Conservation (phyloP, 768 basidiomycete genomes). For the Collybiopsis confluens region DNA sequence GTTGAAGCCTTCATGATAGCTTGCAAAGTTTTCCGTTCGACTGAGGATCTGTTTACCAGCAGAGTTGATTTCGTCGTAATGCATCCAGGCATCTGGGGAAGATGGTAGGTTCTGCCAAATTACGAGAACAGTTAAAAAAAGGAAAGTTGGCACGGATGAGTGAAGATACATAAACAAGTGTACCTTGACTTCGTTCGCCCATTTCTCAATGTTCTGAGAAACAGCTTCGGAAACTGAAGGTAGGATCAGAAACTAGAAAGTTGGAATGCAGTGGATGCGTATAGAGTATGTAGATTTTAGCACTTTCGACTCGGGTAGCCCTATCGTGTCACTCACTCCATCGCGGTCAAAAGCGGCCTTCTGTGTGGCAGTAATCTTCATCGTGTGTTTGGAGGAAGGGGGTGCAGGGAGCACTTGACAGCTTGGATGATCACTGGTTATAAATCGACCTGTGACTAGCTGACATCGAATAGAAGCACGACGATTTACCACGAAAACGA, state of each 20-base stretch:
- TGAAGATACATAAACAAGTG: not conserved
- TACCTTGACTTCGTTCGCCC: conserved; percentile 14
- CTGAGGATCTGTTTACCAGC: conserved; percentile 6
- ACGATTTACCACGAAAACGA: no score
- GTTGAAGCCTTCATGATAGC: conserved; percentile 12
- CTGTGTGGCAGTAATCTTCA: not conserved
- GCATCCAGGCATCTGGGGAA: conserved; percentile 12
- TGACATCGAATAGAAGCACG: no score
- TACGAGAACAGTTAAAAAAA: not conserved
- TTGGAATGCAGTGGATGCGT: no score
- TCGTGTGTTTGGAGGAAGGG: not conserved
- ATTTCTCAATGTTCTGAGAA: conserved; percentile 6
- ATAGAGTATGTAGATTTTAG: no score
- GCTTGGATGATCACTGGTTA: no score
- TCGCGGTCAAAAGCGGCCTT: not conserved
- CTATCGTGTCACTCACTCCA: not conserved
- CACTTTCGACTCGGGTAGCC: no score
- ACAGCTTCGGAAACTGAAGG: conserved; percentile 3
- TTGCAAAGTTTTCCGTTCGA: conserved; percentile 13
- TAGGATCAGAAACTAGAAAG: conserved; percentile 13
- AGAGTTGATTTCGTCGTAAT: conserved; percentile 13
- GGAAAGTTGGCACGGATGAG: not conserved
- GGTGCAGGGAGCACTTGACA: no score
- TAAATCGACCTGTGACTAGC: no score
- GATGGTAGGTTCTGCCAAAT: conserved; percentile 10